These are phyloP conservation scores for Phytophthora kernoviae DNA, from an alignment of 352 stramenopile genomes.

Conservation along the genomic window DNA sequence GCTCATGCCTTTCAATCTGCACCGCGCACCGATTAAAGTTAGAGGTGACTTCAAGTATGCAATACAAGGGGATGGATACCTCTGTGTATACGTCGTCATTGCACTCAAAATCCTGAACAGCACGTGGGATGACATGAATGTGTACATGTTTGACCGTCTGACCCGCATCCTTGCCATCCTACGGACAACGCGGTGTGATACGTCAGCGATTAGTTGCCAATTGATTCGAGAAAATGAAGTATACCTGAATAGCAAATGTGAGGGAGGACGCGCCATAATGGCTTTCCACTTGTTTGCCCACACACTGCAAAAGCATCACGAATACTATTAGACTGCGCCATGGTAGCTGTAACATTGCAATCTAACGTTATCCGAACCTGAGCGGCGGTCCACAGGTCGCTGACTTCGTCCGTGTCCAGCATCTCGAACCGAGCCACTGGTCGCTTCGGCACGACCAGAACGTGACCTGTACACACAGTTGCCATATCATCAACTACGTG, in stretches of 20 bases:
- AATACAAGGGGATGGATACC: constrained; percentile 33
- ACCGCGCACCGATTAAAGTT: not conserved
- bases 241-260: constrained; percentile 92
- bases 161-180: constrained; percentile 88
- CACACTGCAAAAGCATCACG: constrained; percentile 27
- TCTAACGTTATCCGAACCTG: constrained; percentile 41
- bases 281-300: constrained; percentile 75
- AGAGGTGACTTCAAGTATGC: not conserved
- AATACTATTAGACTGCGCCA: not conserved
- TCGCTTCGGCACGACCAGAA: constrained; percentile 88
- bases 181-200: constrained; percentile 1
- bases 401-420: constrained; percentile 84
- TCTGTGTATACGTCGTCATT: constrained; percentile 95
- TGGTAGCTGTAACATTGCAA: not conserved
- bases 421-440: constrained; percentile 73
- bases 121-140: constrained; percentile 92
- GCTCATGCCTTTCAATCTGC: constrained; percentile 71
- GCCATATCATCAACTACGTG: not conserved
- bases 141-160: constrained; percentile 94
- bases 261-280: constrained; percentile 80
- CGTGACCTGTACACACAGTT: constrained; percentile 80
- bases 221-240: not conserved
- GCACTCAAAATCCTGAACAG: constrained; percentile 71
- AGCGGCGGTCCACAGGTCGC: constrained; percentile 90
- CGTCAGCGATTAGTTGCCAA: not conserved